These are phyloP conservation scores for Candida pini DNA, from an alignment of 805 yeast species.

Conservation along the genomic window DNA sequence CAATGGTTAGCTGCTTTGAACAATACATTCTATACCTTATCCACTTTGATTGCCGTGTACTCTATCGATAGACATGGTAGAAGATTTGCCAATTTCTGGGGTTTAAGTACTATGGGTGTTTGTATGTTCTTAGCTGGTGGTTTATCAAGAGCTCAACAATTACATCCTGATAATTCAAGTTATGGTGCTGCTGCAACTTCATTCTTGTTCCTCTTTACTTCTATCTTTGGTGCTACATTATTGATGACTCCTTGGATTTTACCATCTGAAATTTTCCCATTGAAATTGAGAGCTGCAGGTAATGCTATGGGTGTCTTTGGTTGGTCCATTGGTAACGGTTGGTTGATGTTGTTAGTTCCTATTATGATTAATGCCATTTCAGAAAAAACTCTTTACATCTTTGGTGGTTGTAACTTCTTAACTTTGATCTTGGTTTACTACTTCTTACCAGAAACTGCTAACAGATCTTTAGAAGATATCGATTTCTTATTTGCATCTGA, in stretches of 20 bases:
- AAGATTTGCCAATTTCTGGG: slow-evolving; percentile 37
- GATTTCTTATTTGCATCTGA: slow-evolving; percentile 13
- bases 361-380: slow-evolving; percentile 25
- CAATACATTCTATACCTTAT: slow-evolving; percentile 15
- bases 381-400: slow-evolving; percentile 28
- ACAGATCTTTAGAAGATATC: slow-evolving; percentile 37
- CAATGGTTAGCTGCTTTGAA: slow-evolving; percentile 19
- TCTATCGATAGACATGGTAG: slow-evolving; percentile 37
- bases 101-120: slow-evolving; percentile 29
- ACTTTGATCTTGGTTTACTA: slow-evolving; percentile 30
- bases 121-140: slow-evolving; percentile 40
- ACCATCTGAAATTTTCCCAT: slow-evolving; percentile 22
- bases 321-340: slow-evolving; percentile 30
- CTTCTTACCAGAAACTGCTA: slow-evolving; percentile 41
- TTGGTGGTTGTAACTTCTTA: slow-evolving; percentile 25
- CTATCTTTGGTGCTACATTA: slow-evolving; percentile 27
- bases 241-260: slow-evolving; percentile 21
- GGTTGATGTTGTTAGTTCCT: slow-evolving; percentile 29
- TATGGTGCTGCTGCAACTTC: slow-evolving; percentile 31
- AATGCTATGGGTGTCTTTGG: slow-evolving; percentile 23
- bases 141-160: slow-evolving; percentile 22
- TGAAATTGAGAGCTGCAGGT: slow-evolving; percentile 24
- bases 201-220: slow-evolving; percentile 32
- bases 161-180: slow-evolving; percentile 19
- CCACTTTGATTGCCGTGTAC: slow-evolving; percentile 24